Evolutionary conservation across 2,329 filamentous ascomycete species (phyloP).

Genomic region (Monosporascus sp.): DNA sequence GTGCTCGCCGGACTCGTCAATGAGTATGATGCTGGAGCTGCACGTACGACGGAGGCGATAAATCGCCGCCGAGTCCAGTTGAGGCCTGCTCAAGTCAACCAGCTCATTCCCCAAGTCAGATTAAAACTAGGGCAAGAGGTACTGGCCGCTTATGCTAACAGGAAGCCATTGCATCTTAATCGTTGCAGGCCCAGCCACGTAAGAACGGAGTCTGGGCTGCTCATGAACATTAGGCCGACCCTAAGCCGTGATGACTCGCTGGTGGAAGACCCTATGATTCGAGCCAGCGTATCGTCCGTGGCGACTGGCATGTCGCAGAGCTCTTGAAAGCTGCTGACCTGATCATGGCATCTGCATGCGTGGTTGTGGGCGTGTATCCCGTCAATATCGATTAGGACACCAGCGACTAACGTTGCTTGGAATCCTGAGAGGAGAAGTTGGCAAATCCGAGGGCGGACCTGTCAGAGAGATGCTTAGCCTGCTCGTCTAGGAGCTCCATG

Average conservation of each 20-base stretch:
- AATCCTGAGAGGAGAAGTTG: constrained; percentile 8
- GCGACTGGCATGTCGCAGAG: constrained; percentile 25
- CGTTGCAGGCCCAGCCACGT: constrained; percentile 55
- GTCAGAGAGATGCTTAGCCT: constrained; percentile 32
- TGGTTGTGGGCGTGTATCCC: not conserved
- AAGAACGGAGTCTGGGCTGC: constrained; percentile 51
- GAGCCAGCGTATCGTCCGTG: constrained; percentile 25
- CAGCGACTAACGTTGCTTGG: constrained; percentile 1
- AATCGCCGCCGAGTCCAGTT: constrained; percentile 40
- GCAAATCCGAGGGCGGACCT: constrained; percentile 47
- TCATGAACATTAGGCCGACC: constrained; percentile 46
- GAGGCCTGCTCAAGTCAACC: constrained; percentile 31
- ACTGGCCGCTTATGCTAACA: constrained; percentile 42
- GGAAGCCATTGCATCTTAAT: constrained; percentile 47
- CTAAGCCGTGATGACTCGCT: constrained; percentile 13
- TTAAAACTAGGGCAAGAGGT: not conserved
- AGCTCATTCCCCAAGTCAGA: not conserved
- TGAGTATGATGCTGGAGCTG: constrained; percentile 35
- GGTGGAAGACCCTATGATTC: not conserved
- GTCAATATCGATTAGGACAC: not conserved
- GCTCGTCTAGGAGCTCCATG: constrained; percentile 42
- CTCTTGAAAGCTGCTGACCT: constrained; percentile 24
- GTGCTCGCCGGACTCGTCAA: constrained; percentile 29
- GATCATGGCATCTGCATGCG: constrained; percentile 4
- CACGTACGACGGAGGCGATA: constrained; percentile 46